Base-by-base conservation (phyloP, 2,329 filamentous ascomycete genomes). In the Geosmithia morbida region DNA sequence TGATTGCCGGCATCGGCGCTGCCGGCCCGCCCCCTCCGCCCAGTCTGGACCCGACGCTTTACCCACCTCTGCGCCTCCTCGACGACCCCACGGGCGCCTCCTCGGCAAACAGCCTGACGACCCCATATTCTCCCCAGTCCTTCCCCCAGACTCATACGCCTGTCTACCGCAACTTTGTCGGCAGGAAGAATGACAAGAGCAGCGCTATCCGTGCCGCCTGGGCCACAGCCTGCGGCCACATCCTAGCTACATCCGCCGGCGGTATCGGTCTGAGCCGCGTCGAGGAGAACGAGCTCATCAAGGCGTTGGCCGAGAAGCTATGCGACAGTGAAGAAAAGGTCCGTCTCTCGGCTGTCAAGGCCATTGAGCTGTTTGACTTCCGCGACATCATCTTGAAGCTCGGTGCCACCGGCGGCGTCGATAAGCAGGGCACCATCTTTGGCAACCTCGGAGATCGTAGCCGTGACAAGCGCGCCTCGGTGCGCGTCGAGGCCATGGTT, bases 261-360 rank as follows among this genome's bases (percentile, higher is more conserved):
- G 87, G 87, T 20, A 90, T 92, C 53, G 90, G 90, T 0, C 70
- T 97, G 41, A 89, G 85, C 56, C 75, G 83, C 7, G 83, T 86
- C 49, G 90, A 97, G 53, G 87, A 95, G 61, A 73, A 74, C 46
- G 72, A 75, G 43, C 74, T 97, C 39, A 76, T 96, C 44, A 76
- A 77, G 50, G 79, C 79, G 8, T 70, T 97, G 18, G 79, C 80
- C 1, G 85, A 88, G 50, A 88, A 90, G 67, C 74, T 97, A 11
- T 81, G 81, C 18, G 92, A 98, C 60, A 79, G 75, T 37, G 92
- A 98, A 57, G 92, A 98, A 57, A 89, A 83, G 58, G 92, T 98
- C 42, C 81, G 92, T 30, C 66, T 96, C 49, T 85, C 89, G 30
- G 87, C 88, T n/a, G 83, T 97, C 45, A 84, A 87, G 59, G 83